Base-by-base conservation (phyloP, 192 early-diverging fungal species). In the Entomortierella parvispora region DNA sequence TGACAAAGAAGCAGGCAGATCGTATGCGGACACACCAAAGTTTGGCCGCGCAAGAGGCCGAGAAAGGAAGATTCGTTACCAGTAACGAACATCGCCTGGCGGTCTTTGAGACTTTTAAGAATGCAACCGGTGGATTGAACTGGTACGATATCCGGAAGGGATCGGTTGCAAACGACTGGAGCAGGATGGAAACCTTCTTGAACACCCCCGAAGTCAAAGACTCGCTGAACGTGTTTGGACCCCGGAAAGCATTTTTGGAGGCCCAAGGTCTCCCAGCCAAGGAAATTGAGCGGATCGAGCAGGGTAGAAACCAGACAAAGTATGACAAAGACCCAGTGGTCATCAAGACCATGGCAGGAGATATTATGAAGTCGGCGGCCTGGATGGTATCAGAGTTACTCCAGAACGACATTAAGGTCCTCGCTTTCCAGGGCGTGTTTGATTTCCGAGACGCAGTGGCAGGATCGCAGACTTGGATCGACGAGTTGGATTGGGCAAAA, bases 401-500 rank as follows among this genome's bases (percentile, higher is more conserved):
- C 28, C 80, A 87, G 46, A 66, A 72, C 26, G 66, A 65, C 3
- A 84, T 85, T 62, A 60, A 68, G 4, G 88, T 93, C 23, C 54
- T 92, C 28, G 81, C 92, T 8, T 91, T 77, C 65, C 94, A 95
- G 77, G 94, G 91, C 5, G 85, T 94, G 51, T 93, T 93, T 81
- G 94, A 95, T 81, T 93, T 90, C 68, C 85, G 94, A 44, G 94
- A 95, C 59, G 94, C 90, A 5, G 83, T 91, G 15, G 67, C 87
- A 17, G 87, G 86, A 1, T 88, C 84, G 20, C 89, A 78, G 14
- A 68, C 84, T 45, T 95, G 92, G 91, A 90, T 95, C 69, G 84
- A 89, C 26, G 69, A 71, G 20, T 59, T 85, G 3, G 75, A 87
- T 3, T 90, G 87, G 87, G 20, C 55, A 7, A 83, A 71, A 20